A percentile compares a stretch with the other conserved stretches of the same genome.
Conservation (phyloP, 2,329 filamentous ascomycete genomes). For the Raffaelea arxii region DNA sequence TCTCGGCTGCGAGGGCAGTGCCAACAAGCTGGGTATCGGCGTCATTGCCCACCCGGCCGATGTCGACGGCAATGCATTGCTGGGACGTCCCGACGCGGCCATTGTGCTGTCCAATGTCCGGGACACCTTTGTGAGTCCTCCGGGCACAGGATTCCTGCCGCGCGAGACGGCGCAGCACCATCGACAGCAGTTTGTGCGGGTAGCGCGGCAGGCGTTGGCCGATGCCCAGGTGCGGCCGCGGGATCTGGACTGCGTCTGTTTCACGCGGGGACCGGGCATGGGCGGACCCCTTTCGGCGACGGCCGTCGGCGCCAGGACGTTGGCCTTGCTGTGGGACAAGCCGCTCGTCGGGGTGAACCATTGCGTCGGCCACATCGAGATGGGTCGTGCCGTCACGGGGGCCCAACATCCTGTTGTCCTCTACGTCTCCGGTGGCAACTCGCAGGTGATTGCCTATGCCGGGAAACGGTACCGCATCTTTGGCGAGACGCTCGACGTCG, state of each 20-base stretch:
- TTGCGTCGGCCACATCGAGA: conserved; percentile 97
- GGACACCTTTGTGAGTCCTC: conserved; percentile 85
- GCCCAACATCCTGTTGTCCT: conserved; percentile 87
- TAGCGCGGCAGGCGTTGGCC: conserved; percentile 71
- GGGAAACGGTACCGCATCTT: conserved; percentile 95
- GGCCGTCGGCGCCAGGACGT: conserved; percentile 69
- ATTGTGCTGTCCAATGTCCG: conserved; percentile 85
- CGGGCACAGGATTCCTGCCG: conserved; percentile 88
- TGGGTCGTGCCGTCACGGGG: conserved; percentile 88
- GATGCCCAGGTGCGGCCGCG: conserved; percentile 51
- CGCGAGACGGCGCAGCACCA: conserved; percentile 95
- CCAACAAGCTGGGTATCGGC: conserved; percentile 95
- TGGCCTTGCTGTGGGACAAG: conserved; percentile 72
- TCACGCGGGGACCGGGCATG: conserved; percentile 94
- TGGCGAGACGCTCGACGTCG: conserved; percentile 93
- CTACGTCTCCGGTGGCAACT: conserved; percentile 94
- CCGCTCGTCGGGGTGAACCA: conserved; percentile 94
- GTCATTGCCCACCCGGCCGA: conserved; percentile 65
- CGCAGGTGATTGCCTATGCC: conserved; percentile 94
- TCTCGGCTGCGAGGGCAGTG: conserved; percentile 72
- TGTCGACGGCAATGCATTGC: not conserved
- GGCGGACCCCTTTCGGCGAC: conserved; percentile 83
- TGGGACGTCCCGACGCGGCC: conserved; percentile 32
- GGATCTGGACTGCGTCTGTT: conserved; percentile 87
- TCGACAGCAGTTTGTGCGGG: conserved; percentile 68